These are phyloP conservation scores for Colletotrichum orbiculare DNA, from an alignment of 2,329 filamentous ascomycete species.

Conservation along the genomic window DNA sequence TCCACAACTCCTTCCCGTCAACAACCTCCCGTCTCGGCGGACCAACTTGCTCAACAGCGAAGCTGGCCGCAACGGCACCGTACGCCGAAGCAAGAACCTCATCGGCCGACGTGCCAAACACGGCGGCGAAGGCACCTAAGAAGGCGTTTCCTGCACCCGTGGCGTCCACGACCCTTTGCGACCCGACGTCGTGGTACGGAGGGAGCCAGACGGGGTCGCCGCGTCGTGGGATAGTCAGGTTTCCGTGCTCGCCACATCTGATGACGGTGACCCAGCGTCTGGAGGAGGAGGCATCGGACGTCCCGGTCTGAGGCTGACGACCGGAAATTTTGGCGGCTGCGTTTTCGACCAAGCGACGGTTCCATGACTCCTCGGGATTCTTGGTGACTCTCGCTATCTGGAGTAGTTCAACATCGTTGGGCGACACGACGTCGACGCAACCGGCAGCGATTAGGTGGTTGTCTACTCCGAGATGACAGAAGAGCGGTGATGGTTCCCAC, in stretches of 20 bases:
- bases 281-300: too few species aligned
- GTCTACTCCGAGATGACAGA: neutral
- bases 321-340: neutral
- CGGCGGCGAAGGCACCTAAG: slow-evolving; percentile 13
- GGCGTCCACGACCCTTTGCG: neutral
- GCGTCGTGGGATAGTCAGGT: neutral
- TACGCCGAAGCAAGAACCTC: slow-evolving; percentile 21
- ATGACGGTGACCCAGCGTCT: slow-evolving; percentile 1
- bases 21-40: slow-evolving; percentile 11
- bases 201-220: slow-evolving; percentile 13
- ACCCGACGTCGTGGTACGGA: slow-evolving; percentile 16
- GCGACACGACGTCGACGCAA: neutral
- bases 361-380: neutral
- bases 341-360: neutral
- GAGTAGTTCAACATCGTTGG: slow-evolving; percentile 10
- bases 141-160: slow-evolving; percentile 25
- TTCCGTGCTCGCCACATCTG: slow-evolving; percentile 12
- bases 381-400: neutral
- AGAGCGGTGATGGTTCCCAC: slow-evolving; percentile 28
- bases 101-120: slow-evolving; percentile 2
- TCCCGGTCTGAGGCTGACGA: fast-evolving
- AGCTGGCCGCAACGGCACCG: slow-evolving; percentile 30
- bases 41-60: slow-evolving; percentile 25
- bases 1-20: slow-evolving; percentile 18
- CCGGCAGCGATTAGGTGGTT: neutral